These are phyloP conservation scores for Pseudogymnoascus sp. DNA, from an alignment of 2,329 filamentous ascomycete genomes.

Conservation along the genomic window DNA sequence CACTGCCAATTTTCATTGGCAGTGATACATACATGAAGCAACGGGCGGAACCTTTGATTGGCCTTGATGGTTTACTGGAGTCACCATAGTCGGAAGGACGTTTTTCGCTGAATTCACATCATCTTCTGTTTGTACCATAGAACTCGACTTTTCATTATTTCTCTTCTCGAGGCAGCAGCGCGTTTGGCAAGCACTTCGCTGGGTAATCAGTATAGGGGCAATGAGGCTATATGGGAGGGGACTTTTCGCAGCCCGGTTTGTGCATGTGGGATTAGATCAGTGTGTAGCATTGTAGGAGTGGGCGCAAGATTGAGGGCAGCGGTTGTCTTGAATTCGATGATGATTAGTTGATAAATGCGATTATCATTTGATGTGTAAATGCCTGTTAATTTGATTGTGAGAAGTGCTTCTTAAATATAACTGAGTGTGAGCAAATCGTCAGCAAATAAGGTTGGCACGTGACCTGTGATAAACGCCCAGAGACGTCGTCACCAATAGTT, in stretches of 20 bases:
- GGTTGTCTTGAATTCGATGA: conserved; percentile 3
- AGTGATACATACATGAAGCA: conserved; percentile 7
- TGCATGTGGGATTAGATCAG: conserved; percentile 6
- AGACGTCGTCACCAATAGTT: conserved; percentile 1
- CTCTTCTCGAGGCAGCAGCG: conserved; percentile 7
- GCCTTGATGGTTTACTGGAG: conserved; percentile 4
- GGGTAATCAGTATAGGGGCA: conserved; percentile 6
- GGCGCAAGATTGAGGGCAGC: conserved; percentile 5
- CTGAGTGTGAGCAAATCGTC: neutral
- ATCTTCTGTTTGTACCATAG: conserved; percentile 8
- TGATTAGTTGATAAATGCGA: conserved; percentile 7
- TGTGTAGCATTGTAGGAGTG: conserved; percentile 9
- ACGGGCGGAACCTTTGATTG: conserved; percentile 6
- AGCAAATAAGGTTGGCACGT: neutral
- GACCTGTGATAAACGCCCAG: neutral
- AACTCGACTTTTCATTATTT: conserved; percentile 7
- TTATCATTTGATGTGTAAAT: conserved; percentile 3
- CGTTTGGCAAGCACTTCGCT: conserved; percentile 6
- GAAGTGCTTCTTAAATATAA: neutral
- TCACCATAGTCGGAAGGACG: conserved; percentile 7
- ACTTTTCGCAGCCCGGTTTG: neutral
- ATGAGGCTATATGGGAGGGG: conserved; percentile 2
- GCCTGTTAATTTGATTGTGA: neutral
- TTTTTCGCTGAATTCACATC: conserved; percentile 7
- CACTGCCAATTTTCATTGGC: conserved; percentile 5